Evolutionary conservation across 2,329 filamentous ascomycete genomes (phyloP).

Genomic region (Fonsecaea multimorphosa): DNA sequence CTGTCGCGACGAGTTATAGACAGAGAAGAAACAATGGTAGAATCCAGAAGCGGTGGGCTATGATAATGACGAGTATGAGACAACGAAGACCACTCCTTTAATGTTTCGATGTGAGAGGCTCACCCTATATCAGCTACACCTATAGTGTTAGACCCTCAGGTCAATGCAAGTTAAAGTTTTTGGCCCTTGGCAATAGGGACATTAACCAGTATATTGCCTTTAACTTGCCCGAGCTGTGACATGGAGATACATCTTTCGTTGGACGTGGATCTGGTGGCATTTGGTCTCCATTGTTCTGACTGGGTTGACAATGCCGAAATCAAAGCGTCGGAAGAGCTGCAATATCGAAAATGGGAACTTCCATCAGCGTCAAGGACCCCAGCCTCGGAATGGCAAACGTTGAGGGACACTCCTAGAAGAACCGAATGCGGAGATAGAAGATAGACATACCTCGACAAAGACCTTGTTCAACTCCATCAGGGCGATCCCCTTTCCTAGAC

Average conservation of each 20-base stretch:
- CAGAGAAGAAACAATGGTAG: neutral
- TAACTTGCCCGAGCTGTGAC: conserved; percentile 2
- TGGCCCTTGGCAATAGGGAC: neutral
- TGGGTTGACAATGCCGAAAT: conserved; percentile 14
- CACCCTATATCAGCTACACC: neutral
- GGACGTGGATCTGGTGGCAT: conserved; percentile 15
- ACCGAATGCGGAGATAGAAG: too few species aligned
- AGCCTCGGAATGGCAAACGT: too few species aligned
- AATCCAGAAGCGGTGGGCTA: neutral
- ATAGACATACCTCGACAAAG: conserved; percentile 52
- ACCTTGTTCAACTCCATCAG: conserved; percentile 58
- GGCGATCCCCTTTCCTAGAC: conserved; percentile 56
- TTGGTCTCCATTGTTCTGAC: conserved; percentile 12
- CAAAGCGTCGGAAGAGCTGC: conserved; percentile 18
- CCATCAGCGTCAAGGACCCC: neutral
- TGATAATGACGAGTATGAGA: neutral
- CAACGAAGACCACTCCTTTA: neutral
- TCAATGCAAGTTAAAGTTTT: neutral
- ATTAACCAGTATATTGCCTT: neutral
- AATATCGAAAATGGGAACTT: neutral
- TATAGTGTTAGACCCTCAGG: neutral
- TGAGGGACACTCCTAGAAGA: too few species aligned
- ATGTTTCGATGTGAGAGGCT: neutral
- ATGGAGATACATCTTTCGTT: conserved; percentile 11
- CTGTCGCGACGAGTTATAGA: neutral